Percentiles rank a stretch among this genome's conserved stretches.
phyloP scores from a whole-genome alignment of 1,284 basidiomycete species.

The Puccinia triticina region DNA sequence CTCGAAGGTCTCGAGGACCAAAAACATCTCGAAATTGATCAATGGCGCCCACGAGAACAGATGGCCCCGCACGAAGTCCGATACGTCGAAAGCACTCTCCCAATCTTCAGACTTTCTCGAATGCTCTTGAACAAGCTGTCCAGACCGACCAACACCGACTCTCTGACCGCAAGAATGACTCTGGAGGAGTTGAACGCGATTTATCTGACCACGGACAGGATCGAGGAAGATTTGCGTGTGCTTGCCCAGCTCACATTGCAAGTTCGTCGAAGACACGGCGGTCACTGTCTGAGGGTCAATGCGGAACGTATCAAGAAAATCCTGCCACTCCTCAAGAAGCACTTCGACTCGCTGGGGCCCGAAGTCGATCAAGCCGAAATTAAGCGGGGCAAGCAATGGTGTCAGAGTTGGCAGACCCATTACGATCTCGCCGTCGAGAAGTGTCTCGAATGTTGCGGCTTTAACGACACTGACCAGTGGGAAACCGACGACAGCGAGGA shows the following conservation, averaged over 20 bases:
- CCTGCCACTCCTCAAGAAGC: not conserved
- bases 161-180: not conserved
- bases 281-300: not conserved
- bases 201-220: not conserved
- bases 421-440: not conserved
- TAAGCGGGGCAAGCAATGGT: not conserved
- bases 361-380: not conserved
- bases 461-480: not conserved
- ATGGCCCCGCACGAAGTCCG: not conserved
- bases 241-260: not conserved
- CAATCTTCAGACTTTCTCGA: not conserved
- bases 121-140: slow-evolving; percentile 11
- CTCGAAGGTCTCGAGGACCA: not conserved
- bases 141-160: not conserved
- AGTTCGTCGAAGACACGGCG: not conserved
- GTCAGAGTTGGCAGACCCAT: not conserved
- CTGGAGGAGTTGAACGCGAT: not conserved
- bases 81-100: not conserved
- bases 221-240: not conserved
- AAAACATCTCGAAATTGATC: not conserved
- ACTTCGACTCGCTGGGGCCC: not conserved
- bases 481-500: not conserved
- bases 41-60: not conserved
- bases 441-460: not conserved
- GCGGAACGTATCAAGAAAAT: not conserved